Evolutionary conservation across 129 eudicot species (phyloP).

Genomic region (Solidago caesia): DNA sequence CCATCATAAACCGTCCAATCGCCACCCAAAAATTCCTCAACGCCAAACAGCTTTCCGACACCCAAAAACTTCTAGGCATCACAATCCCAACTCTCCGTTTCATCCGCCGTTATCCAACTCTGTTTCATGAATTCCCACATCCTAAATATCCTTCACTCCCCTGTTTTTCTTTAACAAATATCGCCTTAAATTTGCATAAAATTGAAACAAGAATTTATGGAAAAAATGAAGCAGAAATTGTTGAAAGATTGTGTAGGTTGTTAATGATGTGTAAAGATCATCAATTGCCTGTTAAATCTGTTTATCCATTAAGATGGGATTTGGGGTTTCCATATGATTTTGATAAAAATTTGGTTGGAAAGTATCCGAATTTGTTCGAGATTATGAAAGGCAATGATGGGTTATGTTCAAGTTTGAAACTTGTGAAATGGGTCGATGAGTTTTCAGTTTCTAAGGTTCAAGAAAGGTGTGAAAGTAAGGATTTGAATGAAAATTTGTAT

Average conservation of each 20-base stretch:
- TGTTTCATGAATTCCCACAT: conserved; percentile 76
- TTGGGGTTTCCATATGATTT: conserved; percentile 80
- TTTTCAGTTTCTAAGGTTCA: conserved; percentile 63
- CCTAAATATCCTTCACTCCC: conserved; percentile 66
- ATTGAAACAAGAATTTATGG: conserved; percentile 40
- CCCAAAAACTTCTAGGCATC: conserved; percentile 76
- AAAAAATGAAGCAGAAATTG: conserved; percentile 37
- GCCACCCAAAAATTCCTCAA: conserved; percentile 54
- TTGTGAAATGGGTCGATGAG: conserved; percentile 59
- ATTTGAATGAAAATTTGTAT: conserved; percentile 23
- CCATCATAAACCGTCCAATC: conserved; percentile 52
- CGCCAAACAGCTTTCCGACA: conserved; percentile 48
- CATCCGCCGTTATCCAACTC: conserved; percentile 82
- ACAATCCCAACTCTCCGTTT: conserved; percentile 88
- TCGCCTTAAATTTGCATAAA: conserved; percentile 33
- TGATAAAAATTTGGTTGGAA: conserved; percentile 42
- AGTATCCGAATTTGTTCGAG: conserved; percentile 51
- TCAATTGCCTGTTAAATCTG: conserved; percentile 49
- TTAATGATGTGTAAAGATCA: conserved; percentile 61
- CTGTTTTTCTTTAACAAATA: conserved; percentile 27
- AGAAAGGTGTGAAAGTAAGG: conserved; percentile 45
- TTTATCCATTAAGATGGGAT: conserved; percentile 78
- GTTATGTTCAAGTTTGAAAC: conserved; percentile 40
- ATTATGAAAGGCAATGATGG: conserved; percentile 54
- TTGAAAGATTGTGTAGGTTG: conserved; percentile 50